Evolutionary conservation across 2,329 filamentous ascomycete genomes (phyloP), one percentile per base, ranked within the genome.

Genomic region (Graphiopsis chlorocephala): DNA sequence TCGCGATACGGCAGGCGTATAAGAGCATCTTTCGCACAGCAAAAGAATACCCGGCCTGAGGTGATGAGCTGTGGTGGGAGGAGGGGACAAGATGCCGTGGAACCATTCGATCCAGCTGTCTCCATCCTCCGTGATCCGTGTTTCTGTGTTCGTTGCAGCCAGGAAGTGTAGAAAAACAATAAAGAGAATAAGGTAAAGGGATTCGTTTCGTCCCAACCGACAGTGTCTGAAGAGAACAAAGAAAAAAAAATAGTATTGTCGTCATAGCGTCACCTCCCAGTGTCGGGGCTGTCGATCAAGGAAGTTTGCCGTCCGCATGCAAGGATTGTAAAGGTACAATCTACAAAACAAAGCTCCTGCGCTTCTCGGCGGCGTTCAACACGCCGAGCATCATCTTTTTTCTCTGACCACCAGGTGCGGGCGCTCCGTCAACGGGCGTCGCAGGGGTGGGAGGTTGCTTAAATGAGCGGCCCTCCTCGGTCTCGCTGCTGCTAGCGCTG

Each of bases 321-420:
- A 31, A 53, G 20, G 20, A 56, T 56, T 35, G n/a, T 56, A 15
- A 33, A 31, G 20, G 23, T 56, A 26, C 29, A 35, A 31, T 25
- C 63, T 71, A 89, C 74, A 84, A 85, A 75, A 86, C 78, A 66
- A 85, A 82, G 78, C 86, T 90, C 84, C 92, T 96, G 78, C 93
- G 90, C 86, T 96, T 97, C 83, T 96, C 93, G 68, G 88, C 89
- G 75, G 89, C 90, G 70, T 91, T 93, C 70, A 97, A 85, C 70
- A 97, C 90, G 75, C 97, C 87, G 84, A 93, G 90, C 62, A 92
- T 90, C 62, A 92, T 90, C 71, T 90, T 88, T 84, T 92, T 95
- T 78, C 92, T 90, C 86, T 95, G 96, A 82, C 96, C 92, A 67
- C 87, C 89, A 72, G 87, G 90, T 74, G 70, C 75, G 75, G 17